Evolutionary conservation across 179 eudicot genomes (phyloP).

Genomic region (Silene coronaria): DNA sequence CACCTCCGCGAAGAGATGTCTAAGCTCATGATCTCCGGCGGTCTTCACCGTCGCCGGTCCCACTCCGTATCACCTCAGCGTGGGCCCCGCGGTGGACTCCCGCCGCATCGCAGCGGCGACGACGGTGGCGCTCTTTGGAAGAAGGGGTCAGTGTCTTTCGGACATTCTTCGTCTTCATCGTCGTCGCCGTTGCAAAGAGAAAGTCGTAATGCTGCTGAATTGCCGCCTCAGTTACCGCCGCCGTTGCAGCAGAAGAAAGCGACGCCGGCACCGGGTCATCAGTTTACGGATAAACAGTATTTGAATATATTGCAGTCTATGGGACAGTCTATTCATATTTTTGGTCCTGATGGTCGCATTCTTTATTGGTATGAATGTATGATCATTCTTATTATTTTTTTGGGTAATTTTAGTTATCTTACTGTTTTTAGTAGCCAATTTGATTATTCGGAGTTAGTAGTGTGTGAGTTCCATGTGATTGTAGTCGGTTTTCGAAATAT

Average conservation of each 20-base stretch:
- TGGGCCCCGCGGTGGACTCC: conserved; percentile 23
- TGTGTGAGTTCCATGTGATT: too few relatives aligned
- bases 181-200: conserved; percentile 75
- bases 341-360: conserved; percentile 44
- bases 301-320: conserved; percentile 79
- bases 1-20: conserved; percentile 73
- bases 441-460: background rate
- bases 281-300: conserved; percentile 66
- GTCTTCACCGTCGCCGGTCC: conserved; percentile 35
- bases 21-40: conserved; percentile 38
- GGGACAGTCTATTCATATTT: conserved; percentile 89
- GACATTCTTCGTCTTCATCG: conserved; percentile 40
- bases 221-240: conserved; percentile 20
- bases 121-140: conserved; percentile 32
- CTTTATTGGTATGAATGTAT: conserved; percentile 65
- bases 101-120: conserved; percentile 25
- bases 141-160: conserved; percentile 52
- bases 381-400: background rate
- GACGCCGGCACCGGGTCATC: conserved; percentile 3
- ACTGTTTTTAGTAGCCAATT: background rate
- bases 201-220: conserved; percentile 32
- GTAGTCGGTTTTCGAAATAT: too few relatives aligned
- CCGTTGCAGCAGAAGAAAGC: background rate
- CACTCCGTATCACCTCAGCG: conserved; percentile 79
- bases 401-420: background rate